phyloP scores from a whole-genome alignment of 768 basidiomycete genomes.

The Leccinum barrowsii region DNA sequence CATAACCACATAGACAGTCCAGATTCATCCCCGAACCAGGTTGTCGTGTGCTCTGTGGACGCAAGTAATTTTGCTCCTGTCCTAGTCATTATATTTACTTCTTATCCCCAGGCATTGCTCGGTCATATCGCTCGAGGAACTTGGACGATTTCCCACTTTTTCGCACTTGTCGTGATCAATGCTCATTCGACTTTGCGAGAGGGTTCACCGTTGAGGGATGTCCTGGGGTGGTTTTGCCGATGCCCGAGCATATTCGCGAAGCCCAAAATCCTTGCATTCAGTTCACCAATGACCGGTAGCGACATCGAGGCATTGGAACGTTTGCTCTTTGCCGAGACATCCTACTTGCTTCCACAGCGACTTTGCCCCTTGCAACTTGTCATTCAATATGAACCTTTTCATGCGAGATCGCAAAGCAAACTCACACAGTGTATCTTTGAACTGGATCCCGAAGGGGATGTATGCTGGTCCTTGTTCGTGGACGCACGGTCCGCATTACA shows the following conservation, averaged over 20 bases:
- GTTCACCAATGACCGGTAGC: conserved; percentile 22
- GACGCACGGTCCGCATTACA: conserved; percentile 43
- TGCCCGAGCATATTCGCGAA: conserved; percentile 31
- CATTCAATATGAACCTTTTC: conserved; percentile 46
- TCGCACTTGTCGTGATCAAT: conserved; percentile 43
- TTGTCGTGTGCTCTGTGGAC: conserved; percentile 40
- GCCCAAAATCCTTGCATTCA: conserved; percentile 45
- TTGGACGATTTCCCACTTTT: conserved; percentile 42
- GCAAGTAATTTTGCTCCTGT: conserved; percentile 29
- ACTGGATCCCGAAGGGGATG: conserved; percentile 38
- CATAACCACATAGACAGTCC: conserved; percentile 8
- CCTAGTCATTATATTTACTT: conserved; percentile 2
- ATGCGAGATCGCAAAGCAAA: conserved; percentile 34
- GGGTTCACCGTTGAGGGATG: conserved; percentile 38
- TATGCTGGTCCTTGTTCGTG: conserved; percentile 42
- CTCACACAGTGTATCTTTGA: conserved; percentile 47
- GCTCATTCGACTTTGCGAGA: conserved; percentile 37
- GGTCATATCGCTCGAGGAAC: conserved; percentile 36
- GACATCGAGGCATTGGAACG: conserved; percentile 39
- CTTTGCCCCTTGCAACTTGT: conserved; percentile 50
- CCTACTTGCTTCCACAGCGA: conserved; percentile 34
- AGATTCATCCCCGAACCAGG: conserved; percentile 27
- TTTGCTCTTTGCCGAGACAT: conserved; percentile 38
- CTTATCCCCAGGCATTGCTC: conserved; percentile 36
- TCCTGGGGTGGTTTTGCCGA: conserved; percentile 46